Evolutionary conservation across 306 rosid species (phyloP).

Genomic region (Pterocarpus santalinus): DNA sequence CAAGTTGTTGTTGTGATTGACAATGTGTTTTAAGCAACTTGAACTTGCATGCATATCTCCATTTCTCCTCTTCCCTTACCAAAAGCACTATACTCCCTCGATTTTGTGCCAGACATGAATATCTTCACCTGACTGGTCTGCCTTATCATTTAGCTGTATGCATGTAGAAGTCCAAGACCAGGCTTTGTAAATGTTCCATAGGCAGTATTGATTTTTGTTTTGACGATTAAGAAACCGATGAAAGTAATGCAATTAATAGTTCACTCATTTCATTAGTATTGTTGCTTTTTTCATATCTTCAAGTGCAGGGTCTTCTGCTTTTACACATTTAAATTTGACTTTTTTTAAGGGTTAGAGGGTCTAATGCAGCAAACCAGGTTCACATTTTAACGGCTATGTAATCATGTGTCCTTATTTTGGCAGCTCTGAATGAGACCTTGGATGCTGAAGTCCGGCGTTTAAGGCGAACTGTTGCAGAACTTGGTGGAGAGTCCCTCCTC

Average conservation of each 20-base stretch:
- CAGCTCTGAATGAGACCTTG: constrained; percentile 87
- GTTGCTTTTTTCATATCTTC: too few relatives aligned
- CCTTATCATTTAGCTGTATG: too few relatives aligned
- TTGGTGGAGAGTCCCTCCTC: constrained; percentile 64
- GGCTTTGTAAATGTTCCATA: too few relatives aligned
- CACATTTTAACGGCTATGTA: neutral
- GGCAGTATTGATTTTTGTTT: too few relatives aligned
- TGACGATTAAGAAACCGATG: too few relatives aligned
- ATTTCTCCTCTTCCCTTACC: neutral
- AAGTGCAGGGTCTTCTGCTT: neutral
- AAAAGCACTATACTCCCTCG: constrained; percentile 4
- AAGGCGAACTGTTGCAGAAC: constrained; percentile 63
- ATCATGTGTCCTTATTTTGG: constrained; percentile 32
- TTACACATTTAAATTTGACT: neutral
- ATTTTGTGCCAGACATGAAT: constrained; percentile 30
- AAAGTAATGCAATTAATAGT: too few relatives aligned
- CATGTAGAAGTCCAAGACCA: too few relatives aligned
- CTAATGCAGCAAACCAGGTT: neutral
- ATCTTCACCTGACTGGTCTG: neutral
- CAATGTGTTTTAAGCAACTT: constrained; percentile 22
- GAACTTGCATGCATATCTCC: constrained; percentile 17
- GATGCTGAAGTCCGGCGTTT: constrained; percentile 76
- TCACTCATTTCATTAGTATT: too few relatives aligned
- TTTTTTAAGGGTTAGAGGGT: neutral
- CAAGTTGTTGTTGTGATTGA: neutral